These are phyloP conservation scores for Ogataea hybrid DNA, from an alignment of 1,139 yeast genomes.

Conservation along the genomic window DNA sequence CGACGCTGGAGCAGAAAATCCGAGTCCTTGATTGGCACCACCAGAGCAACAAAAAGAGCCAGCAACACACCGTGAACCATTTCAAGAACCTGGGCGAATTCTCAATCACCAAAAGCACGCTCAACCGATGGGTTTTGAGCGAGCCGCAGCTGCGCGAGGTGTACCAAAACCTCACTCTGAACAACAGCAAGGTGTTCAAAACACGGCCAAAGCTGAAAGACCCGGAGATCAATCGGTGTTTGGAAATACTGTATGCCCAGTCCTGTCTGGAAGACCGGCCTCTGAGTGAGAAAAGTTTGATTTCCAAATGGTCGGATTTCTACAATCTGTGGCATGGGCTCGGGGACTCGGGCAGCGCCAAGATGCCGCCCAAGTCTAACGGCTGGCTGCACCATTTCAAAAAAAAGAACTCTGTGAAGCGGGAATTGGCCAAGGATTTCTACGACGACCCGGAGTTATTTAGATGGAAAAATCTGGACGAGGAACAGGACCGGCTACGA, in stretches of 20 bases:
- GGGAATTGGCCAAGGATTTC: constrained; percentile 26
- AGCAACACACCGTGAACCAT: constrained; percentile 32
- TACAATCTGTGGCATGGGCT: constrained; percentile 20
- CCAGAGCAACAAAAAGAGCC: constrained; percentile 31
- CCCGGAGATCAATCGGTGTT: constrained; percentile 33
- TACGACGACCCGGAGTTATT: constrained; percentile 17
- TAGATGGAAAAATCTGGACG: constrained; percentile 11
- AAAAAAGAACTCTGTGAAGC: constrained; percentile 27
- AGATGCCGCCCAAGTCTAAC: constrained; percentile 29
- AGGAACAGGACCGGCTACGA: constrained; percentile 21
- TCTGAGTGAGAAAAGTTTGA: constrained; percentile 29
- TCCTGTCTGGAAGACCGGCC: constrained; percentile 27
- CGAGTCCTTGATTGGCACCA: constrained; percentile 34
- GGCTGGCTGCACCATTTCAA: constrained; percentile 40
- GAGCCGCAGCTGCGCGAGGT: constrained; percentile 29
- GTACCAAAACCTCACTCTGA: constrained; percentile 25
- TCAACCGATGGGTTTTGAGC: constrained; percentile 36
- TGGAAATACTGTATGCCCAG: constrained; percentile 35
- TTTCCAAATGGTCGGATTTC: constrained; percentile 31
- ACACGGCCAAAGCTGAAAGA: constrained; percentile 31
- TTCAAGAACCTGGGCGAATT: constrained; percentile 31
- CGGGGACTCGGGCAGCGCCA: constrained; percentile 6
- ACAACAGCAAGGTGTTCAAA: constrained; percentile 28
- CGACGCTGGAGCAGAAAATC: constrained; percentile 37
- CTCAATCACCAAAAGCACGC: constrained; percentile 34